Evolutionary conservation across 768 basidiomycete genomes (phyloP).

Genomic region (Collybiopsis luxurians): DNA sequence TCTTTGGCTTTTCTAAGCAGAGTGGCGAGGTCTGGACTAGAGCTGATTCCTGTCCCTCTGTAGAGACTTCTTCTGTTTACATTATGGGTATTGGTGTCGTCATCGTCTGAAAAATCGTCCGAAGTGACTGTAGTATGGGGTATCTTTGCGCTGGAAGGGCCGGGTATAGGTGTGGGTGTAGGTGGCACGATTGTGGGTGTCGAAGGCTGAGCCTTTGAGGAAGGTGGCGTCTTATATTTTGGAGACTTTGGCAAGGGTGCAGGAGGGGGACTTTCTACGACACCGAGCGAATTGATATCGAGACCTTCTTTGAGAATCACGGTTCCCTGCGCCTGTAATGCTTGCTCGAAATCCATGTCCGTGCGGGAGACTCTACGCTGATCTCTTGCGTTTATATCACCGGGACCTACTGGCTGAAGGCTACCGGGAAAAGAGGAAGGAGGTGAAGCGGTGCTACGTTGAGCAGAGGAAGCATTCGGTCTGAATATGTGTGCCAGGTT

Average conservation of each 20-base stretch:
- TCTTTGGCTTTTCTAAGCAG: slow-evolving; percentile 83
- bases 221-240: slow-evolving; percentile 14
- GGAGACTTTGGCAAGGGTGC: slow-evolving; percentile 32
- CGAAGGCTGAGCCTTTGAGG: slow-evolving; percentile 44
- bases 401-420: slow-evolving; percentile 57
- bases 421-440: slow-evolving; percentile 46
- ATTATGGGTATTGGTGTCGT: slow-evolving; percentile 61
- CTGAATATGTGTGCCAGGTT: slow-evolving; percentile 70
- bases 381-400: slow-evolving; percentile 35
- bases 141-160: slow-evolving; percentile 28
- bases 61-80: slow-evolving; percentile 84
- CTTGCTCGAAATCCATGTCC: slow-evolving; percentile 82
- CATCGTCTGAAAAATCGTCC: slow-evolving; percentile 60
- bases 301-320: slow-evolving; percentile 67
- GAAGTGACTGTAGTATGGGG: slow-evolving; percentile 55
- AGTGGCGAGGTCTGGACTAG: slow-evolving; percentile 89
- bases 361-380: slow-evolving; percentile 64
- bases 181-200: slow-evolving; percentile 67
- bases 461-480: slow-evolving; percentile 41
- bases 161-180: slow-evolving; percentile 53
- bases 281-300: slow-evolving; percentile 66
- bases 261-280: slow-evolving; percentile 43
- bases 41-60: slow-evolving; percentile 83
- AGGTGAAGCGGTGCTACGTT: slow-evolving; percentile 39
- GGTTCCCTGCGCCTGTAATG: slow-evolving; percentile 63